These are phyloP conservation scores for Pascua guehoae DNA, from an alignment of 1,284 basidiomycete genomes.

Conservation along the genomic window DNA sequence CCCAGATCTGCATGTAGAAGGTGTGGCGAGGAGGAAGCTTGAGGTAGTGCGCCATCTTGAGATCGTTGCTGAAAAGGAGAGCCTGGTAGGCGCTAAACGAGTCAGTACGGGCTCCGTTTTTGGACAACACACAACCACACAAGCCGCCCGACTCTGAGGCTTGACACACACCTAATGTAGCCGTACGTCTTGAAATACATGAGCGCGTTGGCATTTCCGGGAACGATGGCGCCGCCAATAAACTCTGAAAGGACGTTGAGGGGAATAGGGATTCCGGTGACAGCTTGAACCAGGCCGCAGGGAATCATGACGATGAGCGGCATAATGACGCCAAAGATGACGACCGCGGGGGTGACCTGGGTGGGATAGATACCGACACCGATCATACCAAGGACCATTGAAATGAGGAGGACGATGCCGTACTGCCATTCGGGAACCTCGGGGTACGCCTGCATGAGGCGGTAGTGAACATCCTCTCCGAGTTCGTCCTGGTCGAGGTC, in stretches of 20 bases:
- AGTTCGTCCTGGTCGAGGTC: constrained; percentile 22
- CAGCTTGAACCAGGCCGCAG: constrained; percentile 57
- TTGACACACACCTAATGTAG: constrained; percentile 54
- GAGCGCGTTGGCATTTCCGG: constrained; percentile 59
- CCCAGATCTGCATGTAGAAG: constrained; percentile 66
- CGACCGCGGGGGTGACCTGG: constrained; percentile 61
- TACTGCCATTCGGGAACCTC: constrained; percentile 81
- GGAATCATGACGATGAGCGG: constrained; percentile 24
- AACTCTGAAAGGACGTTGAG: constrained; percentile 57
- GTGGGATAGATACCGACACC: constrained; percentile 56
- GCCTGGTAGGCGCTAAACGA: constrained; percentile 56
- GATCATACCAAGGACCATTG: constrained; percentile 53
- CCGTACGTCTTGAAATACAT: constrained; percentile 60
- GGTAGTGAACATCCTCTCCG: constrained; percentile 31
- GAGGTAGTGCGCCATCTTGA: constrained; percentile 50
- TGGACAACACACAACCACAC: background rate
- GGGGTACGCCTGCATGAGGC: constrained; percentile 54
- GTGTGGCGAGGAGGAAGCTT: constrained; percentile 44
- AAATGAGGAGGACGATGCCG: constrained; percentile 57
- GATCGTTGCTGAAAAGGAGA: constrained; percentile 52
- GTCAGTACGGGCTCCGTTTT: constrained; percentile 24
- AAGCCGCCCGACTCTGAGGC: constrained; percentile 49
- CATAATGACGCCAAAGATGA: constrained; percentile 29
- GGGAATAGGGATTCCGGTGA: constrained; percentile 56
- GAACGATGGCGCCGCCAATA: constrained; percentile 57